Percentiles rank a stretch among this genome's conserved stretches.
These are phyloP conservation scores for Pythium brassicae DNA, from an alignment of 352 stramenopile genomes.

Conservation along the genomic window DNA sequence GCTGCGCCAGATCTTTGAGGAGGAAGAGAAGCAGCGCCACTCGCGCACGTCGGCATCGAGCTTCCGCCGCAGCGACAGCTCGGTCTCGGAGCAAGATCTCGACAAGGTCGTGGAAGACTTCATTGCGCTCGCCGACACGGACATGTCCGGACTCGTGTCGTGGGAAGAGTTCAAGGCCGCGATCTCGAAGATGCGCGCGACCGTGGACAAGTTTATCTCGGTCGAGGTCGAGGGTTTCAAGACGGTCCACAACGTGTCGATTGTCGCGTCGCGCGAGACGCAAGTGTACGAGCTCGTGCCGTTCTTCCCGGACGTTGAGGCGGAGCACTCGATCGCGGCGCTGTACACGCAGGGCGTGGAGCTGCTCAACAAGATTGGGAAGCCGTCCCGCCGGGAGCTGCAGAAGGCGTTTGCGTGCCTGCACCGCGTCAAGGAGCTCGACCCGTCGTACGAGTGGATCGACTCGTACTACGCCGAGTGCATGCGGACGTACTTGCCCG, in stretches of 20 bases:
- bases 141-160: conserved; percentile 72
- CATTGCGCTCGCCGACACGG: conserved; percentile 68
- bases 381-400: conserved; percentile 49
- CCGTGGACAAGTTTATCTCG: conserved; percentile 63
- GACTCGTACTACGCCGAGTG: conserved; percentile 77
- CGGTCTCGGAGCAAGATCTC: conserved; percentile 54
- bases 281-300: conserved; percentile 78
- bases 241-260: conserved; percentile 55
- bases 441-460: conserved; percentile 82
- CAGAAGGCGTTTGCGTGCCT: conserved; percentile 76
- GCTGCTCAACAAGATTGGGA: conserved; percentile 60
- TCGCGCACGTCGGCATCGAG: conserved; percentile 5
- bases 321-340: conserved; percentile 54
- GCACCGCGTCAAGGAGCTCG: conserved; percentile 55
- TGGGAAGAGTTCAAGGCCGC: conserved; percentile 87
- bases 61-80: conserved; percentile 35
- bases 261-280: conserved; percentile 63
- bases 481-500: conserved; percentile 59
- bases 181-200: conserved; percentile 73
- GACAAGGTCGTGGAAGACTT: conserved; percentile 69
- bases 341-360: conserved; percentile 68
- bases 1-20: conserved; percentile 64
- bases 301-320: conserved; percentile 68
- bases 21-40: conserved; percentile 51
- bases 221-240: conserved; percentile 75